These are phyloP conservation scores for Phialemoniopsis sp. DNA, from an alignment of 2,329 filamentous ascomycete species.

Conservation along the genomic window DNA sequence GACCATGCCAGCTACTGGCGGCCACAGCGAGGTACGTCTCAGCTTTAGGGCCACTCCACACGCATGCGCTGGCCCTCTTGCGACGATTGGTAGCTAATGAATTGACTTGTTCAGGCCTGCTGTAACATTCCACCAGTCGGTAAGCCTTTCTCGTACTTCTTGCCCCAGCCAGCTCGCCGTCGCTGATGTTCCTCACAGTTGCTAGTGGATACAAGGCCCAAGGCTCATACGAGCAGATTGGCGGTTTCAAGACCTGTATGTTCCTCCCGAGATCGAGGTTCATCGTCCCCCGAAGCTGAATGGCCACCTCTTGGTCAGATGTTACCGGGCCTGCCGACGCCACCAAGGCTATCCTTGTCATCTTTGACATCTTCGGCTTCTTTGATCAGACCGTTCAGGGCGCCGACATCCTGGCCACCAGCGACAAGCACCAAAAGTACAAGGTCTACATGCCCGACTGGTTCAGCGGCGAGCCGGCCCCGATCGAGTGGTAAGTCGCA, in stretches of 20 bases:
- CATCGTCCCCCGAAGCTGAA: too few species aligned
- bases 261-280: neutral
- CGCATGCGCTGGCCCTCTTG: neutral
- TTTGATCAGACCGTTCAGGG: conserved; percentile 67
- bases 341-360: conserved; percentile 55
- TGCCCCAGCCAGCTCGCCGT: too few species aligned
- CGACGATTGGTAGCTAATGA: neutral
- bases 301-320: conserved; percentile 23
- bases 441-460: conserved; percentile 89
- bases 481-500: conserved; percentile 41
- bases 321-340: conserved; percentile 40
- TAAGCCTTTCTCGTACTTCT: too few species aligned
- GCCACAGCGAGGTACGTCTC: conserved; percentile 26
- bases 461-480: conserved; percentile 70
- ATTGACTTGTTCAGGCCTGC: conserved; percentile 20
- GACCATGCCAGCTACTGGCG: conserved; percentile 25
- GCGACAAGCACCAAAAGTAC: conserved; percentile 61
- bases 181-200: conserved; percentile 14
- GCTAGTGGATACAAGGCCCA: conserved; percentile 35
- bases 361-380: conserved; percentile 69
- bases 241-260: conserved; percentile 40
- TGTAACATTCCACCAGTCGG: conserved; percentile 41
- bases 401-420: conserved; percentile 59
- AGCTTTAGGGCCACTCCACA: neutral
- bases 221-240: conserved; percentile 39